Base-by-base conservation (phyloP, 352 stramenopile genomes). In the Chrysophaeum taylorii region DNA sequence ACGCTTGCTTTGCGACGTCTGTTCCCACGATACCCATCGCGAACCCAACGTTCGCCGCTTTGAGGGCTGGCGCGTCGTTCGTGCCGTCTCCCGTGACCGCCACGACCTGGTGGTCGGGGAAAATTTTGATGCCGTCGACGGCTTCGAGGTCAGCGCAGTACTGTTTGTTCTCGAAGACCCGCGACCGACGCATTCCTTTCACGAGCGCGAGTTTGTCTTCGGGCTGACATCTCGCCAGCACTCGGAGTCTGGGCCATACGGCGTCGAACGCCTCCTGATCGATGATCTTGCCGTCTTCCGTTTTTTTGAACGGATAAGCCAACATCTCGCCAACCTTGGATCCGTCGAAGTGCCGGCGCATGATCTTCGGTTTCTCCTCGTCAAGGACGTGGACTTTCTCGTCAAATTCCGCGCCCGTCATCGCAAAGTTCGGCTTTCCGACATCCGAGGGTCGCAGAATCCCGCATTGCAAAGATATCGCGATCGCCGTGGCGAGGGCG, bases 151-250 rank as follows among this genome's bases (percentile, higher is more conserved):
- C 16, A 7, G 31, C 31, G 57, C 57, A 66, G 14, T 7, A 21
- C 33, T 42, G 33, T 5, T 27, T 2, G 33, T 66, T 18, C 57
- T 48, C 12, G 35, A 66, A 66, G 33, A 66, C 2, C 1, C 25
- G 14, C 4, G 33, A 48, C 21, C 31, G 23, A 7, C 27, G 15
- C 14, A 66, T 27, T 1, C 57, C 57, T 54, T 88, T 94, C 0
- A 98, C 94, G 4, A 99, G 83, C 33, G 92, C 85, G 53, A 96
- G 94, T 75, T 99, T 99, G 74, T 98, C 94, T 70, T 97, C 88
- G 0, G 92, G 92, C 43, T 89, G 94, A 31, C 88, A 96, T 15
- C 91, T 81, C 43, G 91, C 90, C 50, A 96, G 83, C n/a, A 96
- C 89, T 54, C 91, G 88, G 27, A 96, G 77, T 5, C 81, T 78